A percentile compares a stretch with the other conserved stretches of the same genome.
These are phyloP conservation scores for Epichloe sp. DNA, from an alignment of 2,329 filamentous ascomycete genomes.

Conservation along the genomic window DNA sequence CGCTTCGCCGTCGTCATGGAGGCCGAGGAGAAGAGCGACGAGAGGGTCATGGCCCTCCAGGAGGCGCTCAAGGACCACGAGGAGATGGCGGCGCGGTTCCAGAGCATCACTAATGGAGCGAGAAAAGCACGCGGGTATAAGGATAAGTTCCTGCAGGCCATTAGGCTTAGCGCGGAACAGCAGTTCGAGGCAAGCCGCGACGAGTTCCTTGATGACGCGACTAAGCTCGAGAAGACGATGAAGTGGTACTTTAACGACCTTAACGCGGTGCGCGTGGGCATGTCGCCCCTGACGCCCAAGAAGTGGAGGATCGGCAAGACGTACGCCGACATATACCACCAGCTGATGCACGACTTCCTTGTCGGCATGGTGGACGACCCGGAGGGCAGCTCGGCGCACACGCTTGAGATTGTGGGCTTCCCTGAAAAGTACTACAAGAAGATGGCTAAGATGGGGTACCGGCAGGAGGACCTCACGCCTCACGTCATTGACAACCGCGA, in stretches of 20 bases:
- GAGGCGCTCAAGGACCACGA: constrained; percentile 93
- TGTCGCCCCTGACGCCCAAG: constrained; percentile 82
- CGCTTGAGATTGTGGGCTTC: constrained; percentile 88
- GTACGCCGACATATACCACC: constrained; percentile 83
- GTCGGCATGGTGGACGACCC: constrained; percentile 71
- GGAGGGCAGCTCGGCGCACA: constrained; percentile 71
- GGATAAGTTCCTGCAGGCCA: constrained; percentile 78
- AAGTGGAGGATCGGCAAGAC: constrained; percentile 94
- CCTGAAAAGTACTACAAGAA: constrained; percentile 92
- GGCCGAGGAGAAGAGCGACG: constrained; percentile 92
- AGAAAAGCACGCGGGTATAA: constrained; percentile 93
- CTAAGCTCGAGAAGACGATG: constrained; percentile 71
- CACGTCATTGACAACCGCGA: constrained; percentile 87
- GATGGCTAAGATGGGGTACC: constrained; percentile 80
- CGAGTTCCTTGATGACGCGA: constrained; percentile 71
- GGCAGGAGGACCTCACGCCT: constrained; percentile 61
- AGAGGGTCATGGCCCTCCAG: constrained; percentile 78
- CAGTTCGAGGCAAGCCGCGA: constrained; percentile 62
- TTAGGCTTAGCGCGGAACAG: constrained; percentile 57
- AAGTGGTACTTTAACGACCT: constrained; percentile 98
- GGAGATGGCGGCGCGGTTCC: constrained; percentile 84
- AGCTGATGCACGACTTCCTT: constrained; percentile 90
- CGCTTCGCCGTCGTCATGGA: constrained; percentile 85
- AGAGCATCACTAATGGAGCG: constrained; percentile 86
- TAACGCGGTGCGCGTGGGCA: constrained; percentile 85